Evolutionary conservation across 257 asterid genomes (phyloP).

Genomic region (Gentiana macrophylla): DNA sequence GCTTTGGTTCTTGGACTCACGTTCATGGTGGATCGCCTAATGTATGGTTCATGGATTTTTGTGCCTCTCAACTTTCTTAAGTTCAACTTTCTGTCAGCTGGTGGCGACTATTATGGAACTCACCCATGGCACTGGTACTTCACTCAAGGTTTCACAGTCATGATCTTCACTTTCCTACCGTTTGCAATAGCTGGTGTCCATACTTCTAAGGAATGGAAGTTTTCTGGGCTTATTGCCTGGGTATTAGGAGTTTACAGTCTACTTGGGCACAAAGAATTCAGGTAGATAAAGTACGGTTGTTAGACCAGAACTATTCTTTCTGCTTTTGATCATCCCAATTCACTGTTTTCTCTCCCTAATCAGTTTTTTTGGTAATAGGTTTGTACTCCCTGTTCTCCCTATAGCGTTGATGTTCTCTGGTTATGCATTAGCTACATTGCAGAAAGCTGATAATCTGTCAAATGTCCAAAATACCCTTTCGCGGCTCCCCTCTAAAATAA

Average conservation of each 20-base stretch:
- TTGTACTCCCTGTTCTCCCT: conserved; percentile 96
- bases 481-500: conserved; percentile 27
- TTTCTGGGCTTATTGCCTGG: conserved; percentile 77
- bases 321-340: conserved; percentile 11
- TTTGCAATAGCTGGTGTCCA: conserved; percentile 58
- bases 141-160: conserved; percentile 93
- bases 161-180: conserved; percentile 77
- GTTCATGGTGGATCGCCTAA: conserved; percentile 57
- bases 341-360: conserved; percentile 27
- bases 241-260: conserved; percentile 80
- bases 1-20: conserved; percentile 60
- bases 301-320: not conserved
- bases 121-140: conserved; percentile 99
- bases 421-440: conserved; percentile 48
- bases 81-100: conserved; percentile 89
- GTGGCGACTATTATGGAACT: conserved; percentile 98
- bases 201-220: conserved; percentile 59
- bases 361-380: conserved; percentile 48
- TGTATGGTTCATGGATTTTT: conserved; percentile 83
- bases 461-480: conserved; percentile 15
- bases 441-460: conserved; percentile 13
- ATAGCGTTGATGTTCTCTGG: conserved; percentile 82
- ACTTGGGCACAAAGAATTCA: conserved; percentile 97
- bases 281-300: conserved; percentile 29
- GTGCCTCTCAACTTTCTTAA: conserved; percentile 86